Evolutionary conservation across 192 early-diverging fungal species (phyloP).

Genomic region (Umbelopsis isabellina): DNA sequence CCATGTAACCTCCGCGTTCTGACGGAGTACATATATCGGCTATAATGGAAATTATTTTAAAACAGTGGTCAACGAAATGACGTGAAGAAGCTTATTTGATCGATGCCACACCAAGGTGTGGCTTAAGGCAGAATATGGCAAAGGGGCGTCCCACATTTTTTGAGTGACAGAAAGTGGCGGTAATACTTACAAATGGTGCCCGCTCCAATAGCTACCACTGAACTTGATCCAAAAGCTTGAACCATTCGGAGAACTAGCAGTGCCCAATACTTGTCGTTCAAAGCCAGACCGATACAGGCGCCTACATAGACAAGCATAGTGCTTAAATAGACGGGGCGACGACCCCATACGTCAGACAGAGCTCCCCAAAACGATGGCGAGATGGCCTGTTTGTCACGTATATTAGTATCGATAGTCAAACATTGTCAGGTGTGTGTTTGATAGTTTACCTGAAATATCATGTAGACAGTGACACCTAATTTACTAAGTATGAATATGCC

Average conservation of each 20-base stretch:
- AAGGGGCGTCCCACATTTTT: constrained; percentile 3
- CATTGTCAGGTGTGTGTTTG: not conserved
- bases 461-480: constrained; percentile 29
- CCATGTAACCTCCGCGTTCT: constrained; percentile 31
- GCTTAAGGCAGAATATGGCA: not conserved
- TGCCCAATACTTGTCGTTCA: constrained; percentile 21
- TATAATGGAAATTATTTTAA: constrained; percentile 1
- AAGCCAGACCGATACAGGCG: constrained; percentile 31
- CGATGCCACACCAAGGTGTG: not conserved
- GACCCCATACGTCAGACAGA: constrained; percentile 32
- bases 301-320: constrained; percentile 36
- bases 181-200: constrained; percentile 37
- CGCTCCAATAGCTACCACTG: constrained; percentile 38
- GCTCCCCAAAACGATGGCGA: constrained; percentile 39
- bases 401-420: no score
- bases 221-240: constrained; percentile 39
- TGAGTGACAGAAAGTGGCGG: not conserved
- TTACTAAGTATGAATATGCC: constrained; percentile 10
- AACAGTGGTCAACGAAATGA: not conserved
- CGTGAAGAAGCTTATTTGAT: not conserved
- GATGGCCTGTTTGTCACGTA: constrained; percentile 21
- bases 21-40: constrained; percentile 35
- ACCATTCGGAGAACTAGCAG: constrained; percentile 34
- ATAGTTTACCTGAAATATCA: constrained; percentile 32
- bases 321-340: constrained; percentile 37